These are phyloP conservation scores for Thelephora terrestris DNA, from an alignment of 1,284 basidiomycete genomes.

Conservation along the genomic window DNA sequence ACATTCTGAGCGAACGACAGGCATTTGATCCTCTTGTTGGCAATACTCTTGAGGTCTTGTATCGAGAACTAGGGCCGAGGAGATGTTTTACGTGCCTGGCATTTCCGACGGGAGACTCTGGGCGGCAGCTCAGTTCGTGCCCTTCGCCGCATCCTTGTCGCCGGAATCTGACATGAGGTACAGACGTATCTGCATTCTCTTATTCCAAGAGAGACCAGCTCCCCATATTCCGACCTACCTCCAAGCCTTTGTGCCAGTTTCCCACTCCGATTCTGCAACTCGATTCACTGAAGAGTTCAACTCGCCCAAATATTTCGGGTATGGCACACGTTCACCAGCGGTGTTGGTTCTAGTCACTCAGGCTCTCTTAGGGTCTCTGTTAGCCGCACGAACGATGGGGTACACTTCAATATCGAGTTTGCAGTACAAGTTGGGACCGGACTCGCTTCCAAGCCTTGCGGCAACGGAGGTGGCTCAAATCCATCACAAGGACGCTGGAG, in stretches of 20 bases:
- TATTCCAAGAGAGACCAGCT: conserved; percentile 19
- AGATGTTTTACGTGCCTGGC: conserved; percentile 28
- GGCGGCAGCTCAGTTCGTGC: conserved; percentile 49
- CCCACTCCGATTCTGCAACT: conserved; percentile 35
- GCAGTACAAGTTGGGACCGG: background rate
- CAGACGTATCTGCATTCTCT: conserved; percentile 43
- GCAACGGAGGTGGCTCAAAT: background rate
- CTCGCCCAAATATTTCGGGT: background rate
- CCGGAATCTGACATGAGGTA: conserved; percentile 5
- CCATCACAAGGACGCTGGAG: background rate
- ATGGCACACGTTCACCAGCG: conserved; percentile 7
- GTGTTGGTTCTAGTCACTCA: conserved; percentile 3
- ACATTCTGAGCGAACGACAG: conserved; percentile 22
- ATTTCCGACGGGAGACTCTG: conserved; percentile 55
- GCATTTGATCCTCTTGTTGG: conserved; percentile 47
- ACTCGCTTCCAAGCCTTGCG: background rate
- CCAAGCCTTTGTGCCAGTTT: conserved; percentile 33
- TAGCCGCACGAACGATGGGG: conserved; percentile 19
- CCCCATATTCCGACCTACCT: conserved; percentile 30
- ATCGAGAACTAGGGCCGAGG: conserved; percentile 19
- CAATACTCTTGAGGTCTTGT: conserved; percentile 36
- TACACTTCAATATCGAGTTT: background rate
- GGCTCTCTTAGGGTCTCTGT: conserved; percentile 24
- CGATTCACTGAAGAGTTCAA: background rate
- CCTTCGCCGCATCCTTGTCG: background rate